Base-by-base conservation (phyloP, 129 eudicot genomes). In the Flaveria trinervia region DNA sequence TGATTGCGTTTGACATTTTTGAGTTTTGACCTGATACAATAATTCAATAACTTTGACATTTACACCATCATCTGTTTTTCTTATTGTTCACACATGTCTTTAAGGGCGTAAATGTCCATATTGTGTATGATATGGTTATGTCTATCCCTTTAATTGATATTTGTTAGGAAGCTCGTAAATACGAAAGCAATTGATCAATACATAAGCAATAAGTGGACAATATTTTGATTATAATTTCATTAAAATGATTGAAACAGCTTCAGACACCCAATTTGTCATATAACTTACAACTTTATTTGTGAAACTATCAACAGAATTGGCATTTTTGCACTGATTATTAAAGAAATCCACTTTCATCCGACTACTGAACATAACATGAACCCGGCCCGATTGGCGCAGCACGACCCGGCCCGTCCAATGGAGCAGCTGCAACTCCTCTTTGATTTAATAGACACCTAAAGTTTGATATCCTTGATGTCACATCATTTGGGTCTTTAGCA, bases 401-500 rank as follows among this genome's bases (percentile, higher is more conserved):
- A 20, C 97, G 85, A 25, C 98, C 98, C 15, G 56, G 71, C 12
- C 90, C 93, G 23, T 23, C 44, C 86, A 94, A 56, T 22, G 97
- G 98, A 52, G 96, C 93, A 25, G 97, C 96, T 54, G 96, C 98
- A 41, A 94, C 92, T 74, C 98, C 98, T 83, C 98, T 89, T 81
- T 87, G 96, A 82, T 91, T 91, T 70, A 94, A 60, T 75, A 94
- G 68, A 76, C 97, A 94, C 84, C 98, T 84, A 78, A 94, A 94
- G 56, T 84, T 75, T 69, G 96, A 71, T 70, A 94, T 87, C 75
- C 98, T 82, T 60, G 68, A 52, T 15, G 43, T 74, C 12, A 87
- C 92, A 44, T 91, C 71, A 30, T 33, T 70, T 2, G 97, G 88
- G 78, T 91, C 82, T 76, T 80, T 89, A 11, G 98, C 93, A 22